A percentile compares a stretch with the other conserved stretches of the same genome.
Conservation (phyloP, 164 flowering plant genomes). For the Kalanchoe fedtschenkoi region DNA sequence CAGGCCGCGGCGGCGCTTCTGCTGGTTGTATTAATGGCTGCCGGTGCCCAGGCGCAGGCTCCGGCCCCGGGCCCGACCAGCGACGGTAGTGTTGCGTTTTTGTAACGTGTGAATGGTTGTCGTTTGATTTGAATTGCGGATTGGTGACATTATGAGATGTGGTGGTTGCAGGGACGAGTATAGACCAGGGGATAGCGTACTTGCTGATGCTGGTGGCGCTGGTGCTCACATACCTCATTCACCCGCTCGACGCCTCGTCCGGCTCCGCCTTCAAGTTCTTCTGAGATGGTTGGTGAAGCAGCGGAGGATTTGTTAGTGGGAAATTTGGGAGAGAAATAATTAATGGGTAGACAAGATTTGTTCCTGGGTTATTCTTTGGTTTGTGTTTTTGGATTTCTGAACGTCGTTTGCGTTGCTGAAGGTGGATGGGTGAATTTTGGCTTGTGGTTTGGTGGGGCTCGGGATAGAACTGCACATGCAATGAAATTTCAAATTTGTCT, state of each 20-base stretch:
- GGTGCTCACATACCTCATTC: constrained; percentile 55
- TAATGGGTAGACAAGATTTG: neutral
- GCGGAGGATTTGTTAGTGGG: neutral
- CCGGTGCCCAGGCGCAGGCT: constrained; percentile 20
- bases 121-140: too few relatives aligned
- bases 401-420: neutral
- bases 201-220: constrained; percentile 42
- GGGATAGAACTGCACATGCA: neutral
- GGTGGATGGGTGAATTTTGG: neutral
- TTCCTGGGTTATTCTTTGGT: neutral
- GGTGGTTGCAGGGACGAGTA: too few relatives aligned
- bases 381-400: neutral
- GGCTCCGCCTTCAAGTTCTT: constrained; percentile 9
- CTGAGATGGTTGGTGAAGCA: constrained; percentile 1
- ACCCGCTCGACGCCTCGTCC: constrained; percentile 23
- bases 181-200: too few relatives aligned
- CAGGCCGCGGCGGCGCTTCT: constrained; percentile 19
- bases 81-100: constrained; percentile 22
- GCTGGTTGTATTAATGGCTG: constrained; percentile 18
- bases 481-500: neutral
- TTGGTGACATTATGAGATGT: too few relatives aligned
- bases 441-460: neutral
- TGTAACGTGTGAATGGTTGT: neutral
- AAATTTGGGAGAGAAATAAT: neutral
- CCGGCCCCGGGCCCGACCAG: constrained; percentile 44